Evolutionary conservation across 2,329 filamentous ascomycete species (phyloP).

Genomic region (Cercospora citrullina): DNA sequence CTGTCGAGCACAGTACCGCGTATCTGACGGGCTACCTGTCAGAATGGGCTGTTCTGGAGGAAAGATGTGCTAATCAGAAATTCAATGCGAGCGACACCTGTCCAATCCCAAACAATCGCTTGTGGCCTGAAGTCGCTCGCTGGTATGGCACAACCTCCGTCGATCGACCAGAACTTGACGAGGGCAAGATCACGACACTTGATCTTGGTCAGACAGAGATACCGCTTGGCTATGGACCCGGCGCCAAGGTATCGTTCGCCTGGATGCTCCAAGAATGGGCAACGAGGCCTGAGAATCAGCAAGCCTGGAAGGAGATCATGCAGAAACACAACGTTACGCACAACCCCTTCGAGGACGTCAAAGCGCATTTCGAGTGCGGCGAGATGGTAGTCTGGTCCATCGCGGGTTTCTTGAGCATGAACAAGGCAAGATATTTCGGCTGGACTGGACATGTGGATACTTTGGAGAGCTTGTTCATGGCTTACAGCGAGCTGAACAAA

Average conservation of each 20-base stretch:
- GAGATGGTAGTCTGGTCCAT: constrained; percentile 44
- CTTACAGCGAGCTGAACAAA: constrained; percentile 45
- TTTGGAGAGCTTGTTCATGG: constrained; percentile 46
- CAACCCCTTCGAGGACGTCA: constrained; percentile 47
- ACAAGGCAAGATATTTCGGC: constrained; percentile 49
- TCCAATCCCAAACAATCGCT: constrained; percentile 50
- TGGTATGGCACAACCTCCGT: constrained; percentile 41
- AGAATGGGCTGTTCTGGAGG: constrained; percentile 53
- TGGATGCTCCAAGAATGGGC: constrained; percentile 53
- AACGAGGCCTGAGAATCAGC: constrained; percentile 44
- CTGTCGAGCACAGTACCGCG: constrained; percentile 47
- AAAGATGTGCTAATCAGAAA: constrained; percentile 44
- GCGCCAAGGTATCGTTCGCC: constrained; percentile 40
- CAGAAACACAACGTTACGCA: constrained; percentile 44
- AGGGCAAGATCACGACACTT: constrained; percentile 31
- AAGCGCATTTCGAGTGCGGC: constrained; percentile 50
- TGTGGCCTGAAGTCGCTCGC: constrained; percentile 50
- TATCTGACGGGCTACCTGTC: constrained; percentile 52
- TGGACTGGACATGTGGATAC: constrained; percentile 52
- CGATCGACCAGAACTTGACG: constrained; percentile 31
- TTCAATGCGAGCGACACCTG: constrained; percentile 51
- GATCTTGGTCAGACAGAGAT: constrained; percentile 24
- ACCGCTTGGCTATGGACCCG: constrained; percentile 47
- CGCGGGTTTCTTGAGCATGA: constrained; percentile 40
- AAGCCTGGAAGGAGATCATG: constrained; percentile 50